Conservation (phyloP, 2,329 filamentous ascomycete species). For the Fusarium penzigii region DNA sequence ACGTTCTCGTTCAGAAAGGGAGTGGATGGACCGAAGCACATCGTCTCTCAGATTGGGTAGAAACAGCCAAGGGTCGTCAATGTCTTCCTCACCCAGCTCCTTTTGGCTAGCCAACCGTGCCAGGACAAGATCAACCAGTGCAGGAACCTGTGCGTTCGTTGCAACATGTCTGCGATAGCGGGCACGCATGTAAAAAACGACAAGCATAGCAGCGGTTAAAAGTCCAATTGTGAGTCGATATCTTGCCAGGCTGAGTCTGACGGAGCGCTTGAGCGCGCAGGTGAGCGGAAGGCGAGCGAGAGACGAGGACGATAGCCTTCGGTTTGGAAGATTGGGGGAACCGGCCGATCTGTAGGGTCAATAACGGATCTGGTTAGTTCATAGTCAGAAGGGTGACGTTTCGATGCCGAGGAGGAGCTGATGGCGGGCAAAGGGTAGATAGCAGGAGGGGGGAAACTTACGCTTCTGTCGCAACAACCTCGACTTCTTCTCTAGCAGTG, state of each 20-base stretch:
- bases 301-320: conserved; percentile 78
- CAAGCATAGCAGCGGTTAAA: conserved; percentile 53
- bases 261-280: conserved; percentile 76
- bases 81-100: conserved; percentile 67
- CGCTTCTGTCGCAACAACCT: conserved; percentile 47
- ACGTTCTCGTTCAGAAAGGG: conserved; percentile 70
- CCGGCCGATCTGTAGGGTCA: conserved; percentile 70
- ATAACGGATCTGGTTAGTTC: conserved; percentile 85
- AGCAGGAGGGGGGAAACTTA: conserved; percentile 47
- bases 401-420: conserved; percentile 21
- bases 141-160: conserved; percentile 73
- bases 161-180: conserved; percentile 63
- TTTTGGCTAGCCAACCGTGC: conserved; percentile 83
- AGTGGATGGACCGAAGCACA: conserved; percentile 80
- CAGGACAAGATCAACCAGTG: conserved; percentile 80
- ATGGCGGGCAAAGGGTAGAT: conserved; percentile 1
- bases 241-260: conserved; percentile 80
- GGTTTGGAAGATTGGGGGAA: conserved; percentile 61
- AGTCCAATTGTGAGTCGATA: conserved; percentile 82
- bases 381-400: conserved; percentile 51
- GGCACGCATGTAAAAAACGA: conserved; percentile 63
- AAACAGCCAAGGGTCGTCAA: conserved; percentile 78
- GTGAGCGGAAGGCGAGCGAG: conserved; percentile 87
- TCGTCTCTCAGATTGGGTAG: conserved; percentile 90
- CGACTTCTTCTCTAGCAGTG: conserved; percentile 60